Evolutionary conservation across 148 eudicot genomes (phyloP).

Genomic region (Diospyros lotus): DNA sequence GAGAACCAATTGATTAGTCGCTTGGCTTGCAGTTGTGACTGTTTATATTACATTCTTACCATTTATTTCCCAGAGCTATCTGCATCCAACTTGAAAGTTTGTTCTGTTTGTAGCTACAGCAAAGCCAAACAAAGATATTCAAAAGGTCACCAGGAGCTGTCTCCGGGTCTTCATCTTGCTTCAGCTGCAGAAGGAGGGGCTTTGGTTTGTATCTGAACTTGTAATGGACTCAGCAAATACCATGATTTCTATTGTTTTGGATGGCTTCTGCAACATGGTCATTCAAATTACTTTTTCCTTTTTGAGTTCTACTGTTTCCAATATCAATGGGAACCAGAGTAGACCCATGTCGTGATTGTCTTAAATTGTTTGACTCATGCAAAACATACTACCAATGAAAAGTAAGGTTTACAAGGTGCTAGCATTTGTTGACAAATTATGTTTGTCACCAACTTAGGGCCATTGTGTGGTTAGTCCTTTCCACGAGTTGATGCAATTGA

Average conservation of each 20-base stretch:
- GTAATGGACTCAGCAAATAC: neutral
- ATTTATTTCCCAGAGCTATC: neutral
- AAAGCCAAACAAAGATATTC: conserved; percentile 87
- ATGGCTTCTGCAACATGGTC: neutral
- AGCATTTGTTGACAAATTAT: neutral
- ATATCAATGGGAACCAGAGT: neutral
- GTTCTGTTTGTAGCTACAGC: conserved; percentile 54
- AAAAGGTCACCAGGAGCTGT: conserved; percentile 47
- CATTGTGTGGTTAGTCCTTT: neutral
- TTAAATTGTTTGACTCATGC: neutral
- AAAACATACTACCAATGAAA: neutral
- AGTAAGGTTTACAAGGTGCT: neutral
- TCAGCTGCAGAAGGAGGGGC: conserved; percentile 99
- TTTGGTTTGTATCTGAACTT: conserved; percentile 56
- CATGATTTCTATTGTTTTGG: neutral
- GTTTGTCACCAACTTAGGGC: neutral
- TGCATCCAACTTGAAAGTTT: neutral
- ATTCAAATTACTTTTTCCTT: neutral
- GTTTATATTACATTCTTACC: neutral
- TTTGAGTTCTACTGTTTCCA: neutral
- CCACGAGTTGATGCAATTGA: neutral
- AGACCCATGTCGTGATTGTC: neutral
- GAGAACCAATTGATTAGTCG: neutral
- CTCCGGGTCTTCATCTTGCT: conserved; percentile 80
- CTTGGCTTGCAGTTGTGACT: neutral